Conservation (phyloP, 345 rosid species). For the Eucalyptus sp. region DNA sequence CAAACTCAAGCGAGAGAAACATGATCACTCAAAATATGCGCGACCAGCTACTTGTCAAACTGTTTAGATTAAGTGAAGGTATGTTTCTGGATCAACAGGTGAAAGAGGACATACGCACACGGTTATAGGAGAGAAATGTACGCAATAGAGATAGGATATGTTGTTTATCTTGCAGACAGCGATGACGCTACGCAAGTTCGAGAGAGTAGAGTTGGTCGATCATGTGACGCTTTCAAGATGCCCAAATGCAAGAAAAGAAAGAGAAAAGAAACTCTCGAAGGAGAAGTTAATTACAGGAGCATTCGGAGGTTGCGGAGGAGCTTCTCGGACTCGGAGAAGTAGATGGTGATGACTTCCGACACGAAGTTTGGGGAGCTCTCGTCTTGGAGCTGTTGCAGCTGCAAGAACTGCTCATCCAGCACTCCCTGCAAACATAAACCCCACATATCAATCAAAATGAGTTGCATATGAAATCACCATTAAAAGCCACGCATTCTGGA, state of each 20-base stretch:
- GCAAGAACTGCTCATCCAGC: slow-evolving; percentile 90
- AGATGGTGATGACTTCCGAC: slow-evolving; percentile 71
- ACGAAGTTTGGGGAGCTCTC: slow-evolving; percentile 81
- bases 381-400: slow-evolving; percentile 91
- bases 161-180: not conserved
- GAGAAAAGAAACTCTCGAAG: not conserved
- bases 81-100: not conserved
- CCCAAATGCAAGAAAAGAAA: not conserved
- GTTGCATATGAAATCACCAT: not conserved
- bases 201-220: not conserved
- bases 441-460: not conserved
- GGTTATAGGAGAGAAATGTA: not conserved
- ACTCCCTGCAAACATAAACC: slow-evolving; percentile 26
- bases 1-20: not conserved
- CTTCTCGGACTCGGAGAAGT: slow-evolving; percentile 86
- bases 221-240: not conserved
- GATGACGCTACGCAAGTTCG: not conserved
- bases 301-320: slow-evolving; percentile 53
- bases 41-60: not conserved
- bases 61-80: not conserved
- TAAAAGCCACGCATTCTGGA: not conserved
- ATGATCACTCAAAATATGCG: not conserved
- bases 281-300: slow-evolving; percentile 21
- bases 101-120: not conserved
- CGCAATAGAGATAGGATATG: not conserved